Evolutionary conservation across 352 stramenopile species (phyloP).

Genomic region (Globisporangium middletonii): DNA sequence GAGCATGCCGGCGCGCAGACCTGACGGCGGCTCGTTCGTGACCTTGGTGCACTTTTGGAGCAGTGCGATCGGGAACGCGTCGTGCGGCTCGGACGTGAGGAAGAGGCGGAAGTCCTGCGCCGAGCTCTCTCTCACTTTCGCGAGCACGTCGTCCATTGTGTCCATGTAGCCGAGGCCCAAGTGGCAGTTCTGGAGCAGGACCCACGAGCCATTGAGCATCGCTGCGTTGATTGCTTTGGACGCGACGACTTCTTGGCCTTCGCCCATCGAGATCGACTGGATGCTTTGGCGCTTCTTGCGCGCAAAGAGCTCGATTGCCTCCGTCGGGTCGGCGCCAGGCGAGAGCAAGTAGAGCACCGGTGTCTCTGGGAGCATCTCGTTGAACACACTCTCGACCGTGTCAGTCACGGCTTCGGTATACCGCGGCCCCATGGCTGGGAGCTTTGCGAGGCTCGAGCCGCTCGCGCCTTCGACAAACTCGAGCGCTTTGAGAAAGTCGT

Average conservation of each 20-base stretch:
- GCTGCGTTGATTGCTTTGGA: slow-evolving; percentile 43
- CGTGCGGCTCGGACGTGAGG: slow-evolving; percentile 63
- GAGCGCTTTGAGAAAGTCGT: slow-evolving; percentile 58
- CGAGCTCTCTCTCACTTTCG: slow-evolving; percentile 27
- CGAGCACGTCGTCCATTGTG: slow-evolving; percentile 43
- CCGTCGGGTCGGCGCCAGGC: slow-evolving; percentile 61
- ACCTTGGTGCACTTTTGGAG: slow-evolving; percentile 66
- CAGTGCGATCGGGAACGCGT: slow-evolving; percentile 55
- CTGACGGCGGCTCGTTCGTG: slow-evolving; percentile 70
- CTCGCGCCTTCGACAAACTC: slow-evolving; percentile 48
- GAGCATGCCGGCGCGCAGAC: slow-evolving; percentile 61
- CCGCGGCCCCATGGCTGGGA: slow-evolving; percentile 54
- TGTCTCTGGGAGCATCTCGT: slow-evolving; percentile 58
- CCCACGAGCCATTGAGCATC: slow-evolving; percentile 73
- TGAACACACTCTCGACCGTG: slow-evolving; percentile 63
- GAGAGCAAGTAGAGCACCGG: slow-evolving; percentile 72
- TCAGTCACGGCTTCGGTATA: slow-evolving; percentile 67
- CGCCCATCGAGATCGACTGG: slow-evolving; percentile 73
- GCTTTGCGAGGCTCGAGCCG: slow-evolving; percentile 21
- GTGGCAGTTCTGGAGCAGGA: slow-evolving; percentile 80
- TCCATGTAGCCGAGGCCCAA: slow-evolving; percentile 67
- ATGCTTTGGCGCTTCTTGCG: slow-evolving; percentile 63
- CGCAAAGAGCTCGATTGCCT: slow-evolving; percentile 64
- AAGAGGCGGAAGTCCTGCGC: slow-evolving; percentile 65
- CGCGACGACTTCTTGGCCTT: slow-evolving; percentile 64